Conservation (phyloP, 1,284 basidiomycete species). For the Leccinum griseonigrum region DNA sequence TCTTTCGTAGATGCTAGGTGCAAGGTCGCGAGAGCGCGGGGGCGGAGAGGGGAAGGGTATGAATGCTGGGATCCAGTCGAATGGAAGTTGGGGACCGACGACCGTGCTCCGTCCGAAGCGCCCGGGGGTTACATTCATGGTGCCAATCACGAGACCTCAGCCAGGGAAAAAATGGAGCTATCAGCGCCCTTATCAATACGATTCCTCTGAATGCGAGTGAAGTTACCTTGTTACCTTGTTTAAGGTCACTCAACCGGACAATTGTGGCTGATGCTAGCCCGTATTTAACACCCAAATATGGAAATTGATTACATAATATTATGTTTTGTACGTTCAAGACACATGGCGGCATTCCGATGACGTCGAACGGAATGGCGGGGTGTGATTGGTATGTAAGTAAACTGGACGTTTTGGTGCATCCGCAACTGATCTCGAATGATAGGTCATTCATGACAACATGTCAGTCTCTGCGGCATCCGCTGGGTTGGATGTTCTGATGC, state of each 20-base stretch:
- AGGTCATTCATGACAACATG: conserved; percentile 86
- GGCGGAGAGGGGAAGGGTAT: background rate
- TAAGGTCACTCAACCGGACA: no score
- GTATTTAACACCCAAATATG: no score
- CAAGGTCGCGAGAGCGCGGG: background rate
- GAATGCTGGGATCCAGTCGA: conserved; percentile 3
- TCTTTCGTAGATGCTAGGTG: background rate
- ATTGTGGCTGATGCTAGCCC: no score
- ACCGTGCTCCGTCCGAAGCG: conserved; percentile 13
- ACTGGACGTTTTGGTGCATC: background rate
- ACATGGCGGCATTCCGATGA: no score
- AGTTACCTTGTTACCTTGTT: no score
- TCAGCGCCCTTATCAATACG: no score
- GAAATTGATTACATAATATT: no score
- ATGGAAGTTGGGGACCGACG: background rate
- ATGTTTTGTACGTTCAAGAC: no score
- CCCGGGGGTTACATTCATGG: background rate
- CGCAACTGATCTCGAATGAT: conserved; percentile 3
- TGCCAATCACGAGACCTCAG: no score
- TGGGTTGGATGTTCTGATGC: conserved; percentile 79
- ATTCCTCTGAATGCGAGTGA: no score
- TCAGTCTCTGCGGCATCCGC: conserved; percentile 78
- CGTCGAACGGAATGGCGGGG: no score
- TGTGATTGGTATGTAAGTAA: conserved; percentile 58
- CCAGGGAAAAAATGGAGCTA: no score